Evolutionary conservation across 139 green algal genomes (phyloP), one percentile per base, ranked within the genome.

Genomic region (Haematococcus lacustris): DNA sequence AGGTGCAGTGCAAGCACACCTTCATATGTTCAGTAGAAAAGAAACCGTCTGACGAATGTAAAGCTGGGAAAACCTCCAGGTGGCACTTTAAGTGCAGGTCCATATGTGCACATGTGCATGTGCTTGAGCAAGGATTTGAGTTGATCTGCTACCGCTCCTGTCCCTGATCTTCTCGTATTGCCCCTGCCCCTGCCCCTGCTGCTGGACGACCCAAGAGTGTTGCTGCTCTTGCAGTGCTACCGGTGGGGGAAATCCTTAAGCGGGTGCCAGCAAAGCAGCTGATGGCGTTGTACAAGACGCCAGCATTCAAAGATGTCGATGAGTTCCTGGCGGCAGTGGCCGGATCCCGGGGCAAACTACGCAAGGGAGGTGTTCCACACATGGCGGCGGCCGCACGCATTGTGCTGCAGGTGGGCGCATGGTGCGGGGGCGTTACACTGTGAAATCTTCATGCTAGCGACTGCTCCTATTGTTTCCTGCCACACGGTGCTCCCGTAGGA

Each of bases 221-320:
- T 64, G 9, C 4, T 64, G 23, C 4, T 64, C 39, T 3, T 28
- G 51, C 33, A 84, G 34, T 80, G 0, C 60, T 63, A 0, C 88
- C 91, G 17, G 83, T 97, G 34, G 65, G 77, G 3, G 88, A 96
- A 77, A 94, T 98, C 69, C 77, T 98, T 51, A 76, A 82, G 74
- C 86, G 95, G 23, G 95, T 92, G 73, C 87, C 89, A 1, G 65
- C 71, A 34, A 88, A 91, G 78, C 81, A 92, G 76, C 89, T 98
- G 38, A 97, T 97, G 91, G 40, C 71, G 26, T 66, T 96, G 60
- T 98, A 97, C 88, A 93, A 92, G 68, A 88, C 94, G 34, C 70
- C 62, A 39, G 57, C 43, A 43, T 72, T 72, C 67, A 72, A 72
- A 32, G 33, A 32, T 32, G 51, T 59, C 1, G 74, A 79, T 21